phyloP scores from a whole-genome alignment of 2,329 filamentous ascomycete species.

The Trichoderma sp. region DNA sequence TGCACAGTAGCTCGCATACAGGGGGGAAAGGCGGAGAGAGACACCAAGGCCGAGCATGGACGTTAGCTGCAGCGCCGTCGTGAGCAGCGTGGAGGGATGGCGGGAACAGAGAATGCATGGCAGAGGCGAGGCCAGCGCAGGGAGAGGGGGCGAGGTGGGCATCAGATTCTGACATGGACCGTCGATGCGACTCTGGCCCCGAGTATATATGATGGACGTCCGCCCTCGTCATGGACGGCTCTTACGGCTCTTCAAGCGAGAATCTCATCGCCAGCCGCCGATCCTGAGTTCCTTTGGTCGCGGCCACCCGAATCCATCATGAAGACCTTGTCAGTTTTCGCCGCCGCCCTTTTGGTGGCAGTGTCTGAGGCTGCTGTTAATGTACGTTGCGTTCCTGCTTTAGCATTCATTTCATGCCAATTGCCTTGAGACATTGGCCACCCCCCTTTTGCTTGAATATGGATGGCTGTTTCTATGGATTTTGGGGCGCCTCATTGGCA shows the following conservation, averaged over 20 bases:
- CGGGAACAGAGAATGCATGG: background rate
- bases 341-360: slow-evolving; percentile 37
- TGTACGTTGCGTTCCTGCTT: slow-evolving; percentile 23
- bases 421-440: slow-evolving; percentile 14
- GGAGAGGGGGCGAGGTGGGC: slow-evolving; percentile 1
- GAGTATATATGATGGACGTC: slow-evolving; percentile 19
- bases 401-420: background rate
- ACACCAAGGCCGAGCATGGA: slow-evolving; percentile 17
- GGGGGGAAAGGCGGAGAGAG: slow-evolving; percentile 17
- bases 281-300: slow-evolving; percentile 21
- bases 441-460: slow-evolving; percentile 5
- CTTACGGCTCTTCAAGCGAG: slow-evolving; percentile 14
- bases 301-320: slow-evolving; percentile 31
- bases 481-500: background rate
- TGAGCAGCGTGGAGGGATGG: slow-evolving; percentile 18
- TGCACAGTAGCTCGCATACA: background rate
- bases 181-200: slow-evolving; percentile 12
- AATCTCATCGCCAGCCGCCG: slow-evolving; percentile 20
- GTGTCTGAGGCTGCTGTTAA: slow-evolving; percentile 34
- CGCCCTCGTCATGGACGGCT: slow-evolving; percentile 8
- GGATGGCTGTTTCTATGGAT: background rate
- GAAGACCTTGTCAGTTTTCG: slow-evolving; percentile 39
- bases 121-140: background rate
- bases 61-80: slow-evolving; percentile 17
- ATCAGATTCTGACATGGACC: background rate